Evolutionary conservation across 805 yeast genomes (phyloP).

Genomic region (Peterozyma toletana): DNA sequence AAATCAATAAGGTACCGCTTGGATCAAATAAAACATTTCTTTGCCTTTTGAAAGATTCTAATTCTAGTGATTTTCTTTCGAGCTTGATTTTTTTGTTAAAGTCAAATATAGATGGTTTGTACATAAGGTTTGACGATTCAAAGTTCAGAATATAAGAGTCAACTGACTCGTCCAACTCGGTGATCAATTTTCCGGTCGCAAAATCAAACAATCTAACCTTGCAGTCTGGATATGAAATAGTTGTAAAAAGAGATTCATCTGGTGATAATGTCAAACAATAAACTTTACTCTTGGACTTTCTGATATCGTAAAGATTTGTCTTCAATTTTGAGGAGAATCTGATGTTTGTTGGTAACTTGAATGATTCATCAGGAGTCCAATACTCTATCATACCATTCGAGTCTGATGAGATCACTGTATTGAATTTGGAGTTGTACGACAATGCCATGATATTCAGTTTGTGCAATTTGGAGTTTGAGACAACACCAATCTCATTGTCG

Average conservation of each 20-base stretch:
- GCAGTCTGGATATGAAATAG: conserved; percentile 23
- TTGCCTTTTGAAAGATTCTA: background rate
- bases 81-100: conserved; percentile 17
- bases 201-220: conserved; percentile 24
- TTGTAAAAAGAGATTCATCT: conserved; percentile 20
- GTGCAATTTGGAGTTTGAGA: conserved; percentile 14
- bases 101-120: conserved; percentile 16
- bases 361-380: conserved; percentile 16
- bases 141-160: conserved; percentile 17
- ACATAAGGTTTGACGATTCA: conserved; percentile 14
- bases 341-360: conserved; percentile 8
- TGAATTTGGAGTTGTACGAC: conserved; percentile 13
- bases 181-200: conserved; percentile 23
- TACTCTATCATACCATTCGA: conserved; percentile 26
- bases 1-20: conserved; percentile 19
- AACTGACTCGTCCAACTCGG: conserved; percentile 22
- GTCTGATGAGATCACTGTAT: conserved; percentile 22
- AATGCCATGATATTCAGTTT: conserved; percentile 14
- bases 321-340: conserved; percentile 27
- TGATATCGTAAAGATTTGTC: conserved; percentile 29
- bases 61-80: conserved; percentile 16
- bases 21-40: conserved; percentile 20
- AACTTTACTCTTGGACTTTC: conserved; percentile 23
- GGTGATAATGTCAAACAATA: conserved; percentile 16
- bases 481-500: conserved; percentile 7